Conservation (phyloP, 2,329 filamentous ascomycete genomes). For the Diaporthe capsici region DNA sequence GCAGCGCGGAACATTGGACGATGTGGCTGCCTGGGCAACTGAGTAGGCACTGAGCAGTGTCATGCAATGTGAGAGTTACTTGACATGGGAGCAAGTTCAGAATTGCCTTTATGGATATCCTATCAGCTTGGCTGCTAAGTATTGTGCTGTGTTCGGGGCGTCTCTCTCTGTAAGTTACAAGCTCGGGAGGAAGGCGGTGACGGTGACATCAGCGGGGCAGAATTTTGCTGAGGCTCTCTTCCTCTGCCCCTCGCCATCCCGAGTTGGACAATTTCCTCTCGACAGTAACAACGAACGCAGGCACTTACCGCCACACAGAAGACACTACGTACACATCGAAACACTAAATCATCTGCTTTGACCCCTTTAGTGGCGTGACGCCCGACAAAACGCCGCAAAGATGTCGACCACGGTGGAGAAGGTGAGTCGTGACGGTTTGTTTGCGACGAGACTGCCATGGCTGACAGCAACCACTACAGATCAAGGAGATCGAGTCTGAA, state of each 20-base stretch:
- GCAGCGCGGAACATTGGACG: not conserved
- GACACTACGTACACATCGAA: not conserved
- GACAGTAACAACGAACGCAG: constrained; percentile 17
- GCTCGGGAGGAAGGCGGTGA: constrained; percentile 25
- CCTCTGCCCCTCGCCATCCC: not conserved
- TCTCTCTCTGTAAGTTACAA: not conserved
- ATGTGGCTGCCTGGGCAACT: not conserved
- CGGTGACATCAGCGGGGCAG: constrained; percentile 40
- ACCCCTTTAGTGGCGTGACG: not conserved
- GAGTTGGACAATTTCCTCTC: constrained; percentile 22
- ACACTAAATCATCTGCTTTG: not conserved
- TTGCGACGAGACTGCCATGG: constrained; percentile 25
- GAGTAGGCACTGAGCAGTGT: not conserved
- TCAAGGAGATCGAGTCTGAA: constrained; percentile 97
- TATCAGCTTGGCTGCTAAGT: not conserved
- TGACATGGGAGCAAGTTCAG: not conserved
- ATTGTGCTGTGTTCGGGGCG: no score
- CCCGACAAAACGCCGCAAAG: constrained; percentile 56
- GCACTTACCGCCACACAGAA: not conserved
- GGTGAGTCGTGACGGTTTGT: constrained; percentile 63
- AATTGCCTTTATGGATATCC: not conserved
- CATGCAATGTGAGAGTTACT: not conserved
- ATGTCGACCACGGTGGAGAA: constrained; percentile 99
- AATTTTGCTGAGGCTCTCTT: constrained; percentile 19
- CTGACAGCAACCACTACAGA: constrained; percentile 67